phyloP scores from a whole-genome alignment of 805 yeast species.

The Tetrapisispora phaffii region DNA sequence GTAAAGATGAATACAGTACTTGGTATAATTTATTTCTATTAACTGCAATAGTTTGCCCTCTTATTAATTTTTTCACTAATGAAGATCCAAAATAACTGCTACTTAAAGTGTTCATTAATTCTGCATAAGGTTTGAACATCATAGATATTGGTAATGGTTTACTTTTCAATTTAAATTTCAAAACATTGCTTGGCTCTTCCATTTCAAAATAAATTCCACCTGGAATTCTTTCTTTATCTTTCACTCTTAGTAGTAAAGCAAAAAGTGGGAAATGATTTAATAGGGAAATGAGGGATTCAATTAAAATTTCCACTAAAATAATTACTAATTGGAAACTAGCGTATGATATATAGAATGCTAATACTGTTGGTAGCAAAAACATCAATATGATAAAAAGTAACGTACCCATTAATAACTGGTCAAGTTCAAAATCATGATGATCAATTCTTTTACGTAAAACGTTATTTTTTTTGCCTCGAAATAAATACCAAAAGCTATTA shows the following conservation, averaged over 20 bases:
- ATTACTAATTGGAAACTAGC: slow-evolving; percentile 47
- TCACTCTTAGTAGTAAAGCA: slow-evolving; percentile 65
- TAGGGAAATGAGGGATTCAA: slow-evolving; percentile 53
- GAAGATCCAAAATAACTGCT: slow-evolving; percentile 35
- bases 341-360: slow-evolving; percentile 74
- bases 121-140: slow-evolving; percentile 41
- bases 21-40: slow-evolving; percentile 41
- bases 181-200: slow-evolving; percentile 7
- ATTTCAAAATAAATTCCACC: slow-evolving; percentile 39
- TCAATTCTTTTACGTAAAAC: slow-evolving; percentile 79
- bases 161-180: slow-evolving; percentile 28
- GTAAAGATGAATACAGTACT: slow-evolving; percentile 44
- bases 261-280: slow-evolving; percentile 83
- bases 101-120: slow-evolving; percentile 33
- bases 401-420: slow-evolving; percentile 82
- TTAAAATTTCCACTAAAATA: slow-evolving; percentile 37
- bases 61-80: slow-evolving; percentile 33
- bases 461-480: slow-evolving; percentile 83
- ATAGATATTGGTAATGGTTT: slow-evolving; percentile 36
- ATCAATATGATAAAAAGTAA: slow-evolving; percentile 70
- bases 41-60: slow-evolving; percentile 38
- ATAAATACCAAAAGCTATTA: slow-evolving; percentile 67
- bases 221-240: slow-evolving; percentile 64
- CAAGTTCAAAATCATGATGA: slow-evolving; percentile 71
- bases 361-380: slow-evolving; percentile 75